A percentile compares a stretch with the other conserved stretches of the same genome.
These are phyloP conservation scores for Aspergillus fumigatiaffinis DNA, from an alignment of 2,329 filamentous ascomycete genomes.

Conservation along the genomic window DNA sequence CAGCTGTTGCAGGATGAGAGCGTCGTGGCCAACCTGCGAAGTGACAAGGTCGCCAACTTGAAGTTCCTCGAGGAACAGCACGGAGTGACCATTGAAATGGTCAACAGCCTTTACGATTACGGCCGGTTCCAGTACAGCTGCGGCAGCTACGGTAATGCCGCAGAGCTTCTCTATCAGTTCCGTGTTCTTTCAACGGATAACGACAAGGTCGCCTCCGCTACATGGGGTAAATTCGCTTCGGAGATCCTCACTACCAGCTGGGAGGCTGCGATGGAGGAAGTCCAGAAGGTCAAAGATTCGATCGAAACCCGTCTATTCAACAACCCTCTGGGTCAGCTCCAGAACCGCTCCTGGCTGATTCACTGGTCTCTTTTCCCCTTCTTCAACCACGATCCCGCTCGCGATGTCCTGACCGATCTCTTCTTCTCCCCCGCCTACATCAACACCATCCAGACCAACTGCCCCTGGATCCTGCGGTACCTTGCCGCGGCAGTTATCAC, in stretches of 20 bases:
- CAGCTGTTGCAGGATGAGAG: conserved; percentile 82
- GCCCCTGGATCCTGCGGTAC: conserved; percentile 95
- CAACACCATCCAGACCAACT: conserved; percentile 98
- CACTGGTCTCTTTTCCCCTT: conserved; percentile 99
- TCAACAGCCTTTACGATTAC: conserved; percentile 91
- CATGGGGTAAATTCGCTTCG: conserved; percentile 95
- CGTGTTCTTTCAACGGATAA: conserved; percentile 96
- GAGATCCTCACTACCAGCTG: conserved; percentile 95
- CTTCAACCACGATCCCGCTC: conserved; percentile 92
- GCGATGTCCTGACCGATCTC: conserved; percentile 87
- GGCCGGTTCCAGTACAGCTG: conserved; percentile 98
- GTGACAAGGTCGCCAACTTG: conserved; percentile 98
- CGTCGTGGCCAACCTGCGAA: conserved; percentile 84
- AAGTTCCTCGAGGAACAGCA: conserved; percentile 96
- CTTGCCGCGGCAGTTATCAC: conserved; percentile 92
- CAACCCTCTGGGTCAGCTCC: conserved; percentile 91
- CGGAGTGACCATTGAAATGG: conserved; percentile 90
- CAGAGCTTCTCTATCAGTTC: conserved; percentile 95
- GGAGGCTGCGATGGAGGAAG: conserved; percentile 88
- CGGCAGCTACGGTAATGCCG: conserved; percentile 84
- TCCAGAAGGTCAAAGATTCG: conserved; percentile 82
- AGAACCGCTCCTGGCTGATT: conserved; percentile 93
- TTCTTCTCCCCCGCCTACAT: conserved; percentile 98
- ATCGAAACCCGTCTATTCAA: conserved; percentile 95
- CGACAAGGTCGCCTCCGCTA: conserved; percentile 92